phyloP scores from a whole-genome alignment of 305 asterid species.

The Stenogyne calaminthoides region DNA sequence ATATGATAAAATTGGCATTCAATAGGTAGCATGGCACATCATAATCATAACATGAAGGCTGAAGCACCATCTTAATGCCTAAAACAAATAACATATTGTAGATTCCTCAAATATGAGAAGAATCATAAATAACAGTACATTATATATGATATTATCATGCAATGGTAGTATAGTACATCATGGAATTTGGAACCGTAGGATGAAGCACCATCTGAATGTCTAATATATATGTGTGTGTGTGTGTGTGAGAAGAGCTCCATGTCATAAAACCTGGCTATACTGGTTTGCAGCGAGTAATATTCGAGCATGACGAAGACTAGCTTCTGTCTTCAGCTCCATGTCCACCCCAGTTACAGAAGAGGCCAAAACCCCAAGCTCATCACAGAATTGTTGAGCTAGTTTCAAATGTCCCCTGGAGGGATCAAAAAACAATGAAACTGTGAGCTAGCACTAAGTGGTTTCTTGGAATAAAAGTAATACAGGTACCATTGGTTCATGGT shows the following conservation, averaged over 20 bases:
- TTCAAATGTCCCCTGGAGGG: slow-evolving; percentile 73
- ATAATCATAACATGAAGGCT: slow-evolving; percentile 4
- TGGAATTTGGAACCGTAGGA: not conserved
- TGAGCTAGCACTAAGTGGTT: slow-evolving; percentile 27
- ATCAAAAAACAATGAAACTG: slow-evolving; percentile 24
- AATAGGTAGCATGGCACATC: not conserved
- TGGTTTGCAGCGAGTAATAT: slow-evolving; percentile 92
- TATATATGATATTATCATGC: not conserved
- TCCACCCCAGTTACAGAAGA: slow-evolving; percentile 88
- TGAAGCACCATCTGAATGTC: not conserved
- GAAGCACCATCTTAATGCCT: not conserved
- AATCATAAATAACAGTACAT: not conserved
- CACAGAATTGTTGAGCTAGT: slow-evolving; percentile 78
- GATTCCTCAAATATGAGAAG: slow-evolving; percentile 9
- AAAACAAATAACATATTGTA: slow-evolving; percentile 13
- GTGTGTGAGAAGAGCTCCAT: not conserved
- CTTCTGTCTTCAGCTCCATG: slow-evolving; percentile 90
- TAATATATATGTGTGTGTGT: not conserved
- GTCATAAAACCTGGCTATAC: slow-evolving; percentile 62
- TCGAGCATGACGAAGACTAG: slow-evolving; percentile 87
- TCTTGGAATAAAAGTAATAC: slow-evolving; percentile 10
- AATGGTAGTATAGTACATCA: not conserved
- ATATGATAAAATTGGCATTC: not conserved
- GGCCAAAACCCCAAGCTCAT: slow-evolving; percentile 85
- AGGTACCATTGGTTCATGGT: not conserved